Conservation (phyloP, 2,329 filamentous ascomycete species). For the Rutstroemia sp. region DNA sequence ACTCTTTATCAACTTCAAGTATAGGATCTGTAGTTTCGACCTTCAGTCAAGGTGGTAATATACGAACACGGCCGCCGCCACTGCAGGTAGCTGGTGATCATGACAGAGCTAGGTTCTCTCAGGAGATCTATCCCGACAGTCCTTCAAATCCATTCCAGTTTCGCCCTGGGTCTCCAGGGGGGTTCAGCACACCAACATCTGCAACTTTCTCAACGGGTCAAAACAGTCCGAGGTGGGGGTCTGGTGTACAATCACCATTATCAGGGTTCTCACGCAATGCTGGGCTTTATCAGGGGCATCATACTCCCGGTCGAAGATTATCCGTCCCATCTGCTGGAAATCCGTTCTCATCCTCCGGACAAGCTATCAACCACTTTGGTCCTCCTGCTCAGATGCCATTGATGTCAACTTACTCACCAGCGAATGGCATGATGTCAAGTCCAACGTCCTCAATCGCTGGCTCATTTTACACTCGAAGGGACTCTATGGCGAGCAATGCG, state of each 20-base stretch:
- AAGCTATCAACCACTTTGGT: constrained; percentile 37
- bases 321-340: constrained; percentile 73
- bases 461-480: constrained; percentile 56
- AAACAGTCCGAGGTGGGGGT: constrained; percentile 68
- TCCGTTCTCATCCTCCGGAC: constrained; percentile 58
- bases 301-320: constrained; percentile 64
- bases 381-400: constrained; percentile 47
- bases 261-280: constrained; percentile 62
- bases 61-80: constrained; percentile 68
- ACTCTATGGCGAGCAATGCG: constrained; percentile 52
- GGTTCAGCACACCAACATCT: constrained; percentile 77
- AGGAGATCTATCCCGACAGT: constrained; percentile 55
- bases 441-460: constrained; percentile 52
- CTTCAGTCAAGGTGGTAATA: constrained; percentile 44
- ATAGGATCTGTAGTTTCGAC: constrained; percentile 65
- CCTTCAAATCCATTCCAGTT: constrained; percentile 60
- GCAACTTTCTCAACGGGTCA: constrained; percentile 72
- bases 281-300: constrained; percentile 61
- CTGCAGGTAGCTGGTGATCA: constrained; percentile 63
- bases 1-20: constrained; percentile 79
- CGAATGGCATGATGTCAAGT: constrained; percentile 55
- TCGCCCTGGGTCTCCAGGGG: constrained; percentile 56
- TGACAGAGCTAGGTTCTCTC: constrained; percentile 55
- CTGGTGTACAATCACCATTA: constrained; percentile 60
- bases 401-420: constrained; percentile 49